These are phyloP conservation scores for Pseudocercospora macadamiae DNA, from an alignment of 2,329 filamentous ascomycete species.

Conservation along the genomic window DNA sequence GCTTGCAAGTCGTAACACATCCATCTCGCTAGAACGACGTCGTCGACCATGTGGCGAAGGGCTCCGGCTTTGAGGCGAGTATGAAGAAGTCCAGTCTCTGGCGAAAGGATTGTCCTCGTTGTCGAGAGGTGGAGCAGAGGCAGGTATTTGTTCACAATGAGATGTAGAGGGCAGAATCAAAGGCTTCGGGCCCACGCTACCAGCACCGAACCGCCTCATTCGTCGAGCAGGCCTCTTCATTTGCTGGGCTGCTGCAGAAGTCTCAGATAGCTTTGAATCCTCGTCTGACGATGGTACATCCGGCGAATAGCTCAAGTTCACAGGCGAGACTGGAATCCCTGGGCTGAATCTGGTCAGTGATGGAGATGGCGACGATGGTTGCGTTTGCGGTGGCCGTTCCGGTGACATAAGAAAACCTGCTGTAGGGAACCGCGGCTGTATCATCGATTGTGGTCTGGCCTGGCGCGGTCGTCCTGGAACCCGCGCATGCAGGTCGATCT, in stretches of 20 bases:
- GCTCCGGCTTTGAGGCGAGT: conserved; percentile 5
- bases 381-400: conserved; percentile 26
- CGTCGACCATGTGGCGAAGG: background rate
- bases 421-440: conserved; percentile 38
- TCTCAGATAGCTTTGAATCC: conserved; percentile 15
- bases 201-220: conserved; percentile 42
- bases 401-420: conserved; percentile 35
- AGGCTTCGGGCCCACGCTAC: conserved; percentile 38
- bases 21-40: background rate
- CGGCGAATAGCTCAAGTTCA: conserved; percentile 22
- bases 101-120: conserved; percentile 14
- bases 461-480: conserved; percentile 32
- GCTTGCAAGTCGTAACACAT: background rate
- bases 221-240: conserved; percentile 29
- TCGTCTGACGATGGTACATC: conserved; percentile 24
- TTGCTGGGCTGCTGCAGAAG: conserved; percentile 15
- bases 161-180: conserved; percentile 40
- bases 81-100: background rate
- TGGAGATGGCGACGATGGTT: conserved; percentile 19
- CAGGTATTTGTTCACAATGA: conserved; percentile 30
- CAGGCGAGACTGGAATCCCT: conserved; percentile 18
- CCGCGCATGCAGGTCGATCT: conserved; percentile 38
- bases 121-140: conserved; percentile 35
- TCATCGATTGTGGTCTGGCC: conserved; percentile 39
- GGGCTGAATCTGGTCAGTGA: conserved; percentile 15